Base-by-base conservation (phyloP, 495 filamentous ascomycete genomes). In the Paragyromitra xinjiangensis region DNA sequence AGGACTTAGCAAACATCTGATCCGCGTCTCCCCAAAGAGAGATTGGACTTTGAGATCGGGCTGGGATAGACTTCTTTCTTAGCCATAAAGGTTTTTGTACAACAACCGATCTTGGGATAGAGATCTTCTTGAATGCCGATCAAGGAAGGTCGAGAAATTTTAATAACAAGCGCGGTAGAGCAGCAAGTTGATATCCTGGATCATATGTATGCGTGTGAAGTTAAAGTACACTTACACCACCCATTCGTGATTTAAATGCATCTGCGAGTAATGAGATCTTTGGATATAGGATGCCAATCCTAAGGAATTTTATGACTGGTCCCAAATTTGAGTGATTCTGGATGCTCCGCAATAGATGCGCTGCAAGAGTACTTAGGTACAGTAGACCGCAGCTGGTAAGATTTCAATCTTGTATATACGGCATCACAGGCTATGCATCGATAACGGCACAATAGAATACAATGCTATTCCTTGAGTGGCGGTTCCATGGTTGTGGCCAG, bases 271-370 rank as follows among this genome's bases (percentile, higher is more conserved):
- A 48, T 58, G 45, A 34, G 34, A 19, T 59, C 22, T 58, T 58
- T 45, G 22, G 34, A 34, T 59, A 69, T 12, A 68, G 34, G 12
- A 9, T 65, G 44, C 14, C 22, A 12, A 37, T 6, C 26, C 16
- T 34, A 55, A 59, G 53, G 53, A 7, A 14, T n/a, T 44, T 64
- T 59, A 61, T 59, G 67, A 48, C 40, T 53, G 48, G 64, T 37
- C 39, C n/a, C 24, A 34, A 45, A 7, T 22, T 22, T 8, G 8
- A 61, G 34, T 61, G 26, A 34, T 56, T 9, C 56, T 40, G 66
- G 40, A 44, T 34, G 26, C 26, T 53, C 42, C 24, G 26, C 39
- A 24, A 69, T 61, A 45, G 40, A 9, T 69, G 53, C 53, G 19
- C 29, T 5, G 29, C 29, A 34, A 34, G 29, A 34, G 29, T 34